Evolutionary conservation across 192 early-diverging fungal genomes (phyloP).

Genomic region (Haplosporangium gracile): DNA sequence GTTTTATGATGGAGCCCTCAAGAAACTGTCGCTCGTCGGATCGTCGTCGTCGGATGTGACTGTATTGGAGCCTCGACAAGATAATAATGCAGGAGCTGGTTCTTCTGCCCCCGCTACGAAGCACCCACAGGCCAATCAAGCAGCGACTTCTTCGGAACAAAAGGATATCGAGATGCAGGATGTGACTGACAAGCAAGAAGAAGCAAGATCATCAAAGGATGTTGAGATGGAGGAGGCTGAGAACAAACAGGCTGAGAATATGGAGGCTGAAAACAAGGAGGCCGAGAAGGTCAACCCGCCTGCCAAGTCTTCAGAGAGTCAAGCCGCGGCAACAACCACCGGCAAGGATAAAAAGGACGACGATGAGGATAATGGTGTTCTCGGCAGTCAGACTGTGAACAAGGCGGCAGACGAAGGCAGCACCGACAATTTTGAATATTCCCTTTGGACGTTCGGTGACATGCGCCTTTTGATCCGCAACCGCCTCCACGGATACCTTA

Average conservation of each 20-base stretch:
- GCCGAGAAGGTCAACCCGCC: not conserved
- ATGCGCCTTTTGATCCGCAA: constrained; percentile 36
- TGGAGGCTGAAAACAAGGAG: not conserved
- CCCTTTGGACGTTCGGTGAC: constrained; percentile 50
- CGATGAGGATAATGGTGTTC: constrained; percentile 20
- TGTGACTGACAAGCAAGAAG: not conserved
- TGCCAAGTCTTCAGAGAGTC: not conserved
- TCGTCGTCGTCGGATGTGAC: constrained; percentile 21
- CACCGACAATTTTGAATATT: constrained; percentile 37
- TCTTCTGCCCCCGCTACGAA: not conserved
- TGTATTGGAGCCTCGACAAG: constrained; percentile 6
- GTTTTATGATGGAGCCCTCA: constrained; percentile 46
- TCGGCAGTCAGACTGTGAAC: constrained; percentile 11
- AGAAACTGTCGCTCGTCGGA: constrained; percentile 27
- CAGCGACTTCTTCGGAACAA: not conserved
- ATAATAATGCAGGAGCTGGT: not conserved
- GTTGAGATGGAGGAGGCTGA: not conserved
- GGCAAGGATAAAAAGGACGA: not conserved
- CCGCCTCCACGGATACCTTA: constrained; percentile 43
- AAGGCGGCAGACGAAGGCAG: not conserved
- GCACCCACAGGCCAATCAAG: not conserved
- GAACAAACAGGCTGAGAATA: not conserved
- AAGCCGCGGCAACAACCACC: not conserved
- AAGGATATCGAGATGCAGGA: not conserved
- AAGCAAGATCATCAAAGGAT: not conserved